Percentiles rank a stretch among this genome's conserved stretches.
phyloP scores from a whole-genome alignment of 345 rosid species.

The Cardiospermum halicacabum region DNA sequence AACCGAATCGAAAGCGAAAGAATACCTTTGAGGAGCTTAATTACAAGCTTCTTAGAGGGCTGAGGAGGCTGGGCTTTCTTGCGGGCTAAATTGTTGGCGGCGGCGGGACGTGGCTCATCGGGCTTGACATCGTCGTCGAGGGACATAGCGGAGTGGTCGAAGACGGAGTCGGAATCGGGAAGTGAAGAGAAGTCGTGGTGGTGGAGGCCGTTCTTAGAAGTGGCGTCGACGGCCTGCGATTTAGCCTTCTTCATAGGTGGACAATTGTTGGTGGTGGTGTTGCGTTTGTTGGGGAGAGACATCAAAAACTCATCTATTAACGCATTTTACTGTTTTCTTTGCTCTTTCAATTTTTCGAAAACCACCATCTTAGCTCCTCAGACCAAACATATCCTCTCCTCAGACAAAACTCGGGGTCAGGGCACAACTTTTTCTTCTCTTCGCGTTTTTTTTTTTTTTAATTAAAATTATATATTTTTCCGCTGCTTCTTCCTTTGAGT shows the following conservation, averaged over 20 bases:
- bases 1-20: slow-evolving; percentile 7
- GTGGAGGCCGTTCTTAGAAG: slow-evolving; percentile 55
- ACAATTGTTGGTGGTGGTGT: slow-evolving; percentile 26
- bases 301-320: slow-evolving; percentile 35
- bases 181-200: slow-evolving; percentile 17
- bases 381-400: too few relatives aligned
- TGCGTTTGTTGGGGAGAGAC: slow-evolving; percentile 91
- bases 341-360: not conserved
- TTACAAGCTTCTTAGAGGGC: slow-evolving; percentile 83
- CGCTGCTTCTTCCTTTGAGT: too few relatives aligned
- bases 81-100: slow-evolving; percentile 74
- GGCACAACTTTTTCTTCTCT: not conserved
- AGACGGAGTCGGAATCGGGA: slow-evolving; percentile 34
- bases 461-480: not conserved
- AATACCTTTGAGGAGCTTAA: slow-evolving; percentile 79
- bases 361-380: too few relatives aligned
- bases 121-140: slow-evolving; percentile 59
- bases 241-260: slow-evolving; percentile 69
- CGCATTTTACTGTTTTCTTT: slow-evolving; percentile 24
- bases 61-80: slow-evolving; percentile 84
- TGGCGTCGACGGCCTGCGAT: slow-evolving; percentile 55
- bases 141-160: slow-evolving; percentile 47
- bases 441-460: not conserved
- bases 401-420: not conserved
- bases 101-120: slow-evolving; percentile 40